Conservation (phyloP, 139 green algal species). For the Chlorella sorokiniana region DNA sequence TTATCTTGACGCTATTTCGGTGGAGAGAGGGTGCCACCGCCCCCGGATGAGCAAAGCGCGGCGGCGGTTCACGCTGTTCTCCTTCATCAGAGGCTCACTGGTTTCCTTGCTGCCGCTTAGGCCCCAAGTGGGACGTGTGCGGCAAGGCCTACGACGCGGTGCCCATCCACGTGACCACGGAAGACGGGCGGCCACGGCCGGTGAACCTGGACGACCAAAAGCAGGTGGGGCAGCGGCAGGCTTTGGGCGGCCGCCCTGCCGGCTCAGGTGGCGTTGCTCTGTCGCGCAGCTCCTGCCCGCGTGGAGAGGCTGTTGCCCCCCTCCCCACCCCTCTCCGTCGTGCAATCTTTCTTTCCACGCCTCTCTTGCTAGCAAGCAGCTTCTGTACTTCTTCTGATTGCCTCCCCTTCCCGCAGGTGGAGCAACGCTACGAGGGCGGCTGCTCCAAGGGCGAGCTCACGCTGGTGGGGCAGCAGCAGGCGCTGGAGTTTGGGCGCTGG, state of each 20-base stretch:
- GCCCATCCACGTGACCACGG: conserved; percentile 27
- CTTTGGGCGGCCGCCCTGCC: neutral
- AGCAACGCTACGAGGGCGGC: conserved; percentile 53
- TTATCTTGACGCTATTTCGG: no score
- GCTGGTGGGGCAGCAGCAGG: conserved; percentile 65
- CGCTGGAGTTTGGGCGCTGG: conserved; percentile 64
- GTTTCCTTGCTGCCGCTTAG: neutral
- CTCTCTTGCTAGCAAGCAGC: no score
- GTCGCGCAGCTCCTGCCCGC: no score
- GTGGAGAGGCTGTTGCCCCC: no score
- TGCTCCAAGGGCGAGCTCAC: conserved; percentile 80
- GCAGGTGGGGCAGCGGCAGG: conserved; percentile 40
- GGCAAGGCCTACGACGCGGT: conserved; percentile 34
- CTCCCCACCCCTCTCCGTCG: no score
- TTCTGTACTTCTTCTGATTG: neutral
- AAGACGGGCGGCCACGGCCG: conserved; percentile 36
- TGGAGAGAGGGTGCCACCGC: no score
- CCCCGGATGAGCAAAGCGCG: no score
- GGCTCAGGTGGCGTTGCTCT: neutral
- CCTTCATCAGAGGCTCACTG: no score
- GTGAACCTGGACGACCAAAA: conserved; percentile 47
- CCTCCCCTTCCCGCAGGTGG: conserved; percentile 45
- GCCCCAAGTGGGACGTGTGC: conserved; percentile 51
- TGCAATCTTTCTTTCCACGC: no score
- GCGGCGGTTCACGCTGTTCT: neutral